These are phyloP conservation scores for Solanum infundibuliforme DNA, from an alignment of 257 asterid species.

Conservation along the genomic window DNA sequence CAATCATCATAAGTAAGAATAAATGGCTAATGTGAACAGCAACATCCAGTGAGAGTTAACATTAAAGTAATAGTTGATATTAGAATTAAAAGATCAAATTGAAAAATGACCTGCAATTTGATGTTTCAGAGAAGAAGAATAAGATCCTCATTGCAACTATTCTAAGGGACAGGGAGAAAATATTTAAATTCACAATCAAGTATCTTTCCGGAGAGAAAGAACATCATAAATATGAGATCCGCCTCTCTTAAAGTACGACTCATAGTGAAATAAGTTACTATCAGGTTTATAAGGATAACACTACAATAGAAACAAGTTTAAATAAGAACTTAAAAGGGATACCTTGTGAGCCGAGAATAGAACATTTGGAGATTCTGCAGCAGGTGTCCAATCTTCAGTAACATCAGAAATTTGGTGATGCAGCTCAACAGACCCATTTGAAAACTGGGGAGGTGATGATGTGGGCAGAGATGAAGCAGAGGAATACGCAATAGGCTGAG, in stretches of 20 bases:
- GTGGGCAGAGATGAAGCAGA: constrained; percentile 72
- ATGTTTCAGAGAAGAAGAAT: neutral
- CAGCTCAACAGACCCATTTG: constrained; percentile 58
- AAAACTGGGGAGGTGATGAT: constrained; percentile 53
- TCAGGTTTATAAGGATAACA: neutral
- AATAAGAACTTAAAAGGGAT: neutral
- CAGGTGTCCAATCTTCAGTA: constrained; percentile 38
- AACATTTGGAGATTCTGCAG: constrained; percentile 55
- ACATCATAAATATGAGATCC: neutral
- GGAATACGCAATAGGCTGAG: constrained; percentile 82
- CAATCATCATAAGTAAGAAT: neutral
- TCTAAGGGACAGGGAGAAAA: neutral
- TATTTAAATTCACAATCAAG: neutral
- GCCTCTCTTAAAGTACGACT: neutral
- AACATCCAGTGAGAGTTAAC: neutral
- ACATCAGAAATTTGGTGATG: constrained; percentile 47
- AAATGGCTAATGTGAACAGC: neutral
- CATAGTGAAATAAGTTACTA: neutral
- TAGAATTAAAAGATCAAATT: neutral
- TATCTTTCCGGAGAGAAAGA: neutral
- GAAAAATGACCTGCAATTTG: neutral
- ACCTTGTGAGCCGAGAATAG: constrained; percentile 93
- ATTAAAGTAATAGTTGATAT: neutral
- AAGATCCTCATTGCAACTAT: neutral
- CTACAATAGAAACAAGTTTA: neutral